These are phyloP conservation scores for Linnemannia exigua DNA, from an alignment of 192 early-diverging fungal species.

Conservation along the genomic window DNA sequence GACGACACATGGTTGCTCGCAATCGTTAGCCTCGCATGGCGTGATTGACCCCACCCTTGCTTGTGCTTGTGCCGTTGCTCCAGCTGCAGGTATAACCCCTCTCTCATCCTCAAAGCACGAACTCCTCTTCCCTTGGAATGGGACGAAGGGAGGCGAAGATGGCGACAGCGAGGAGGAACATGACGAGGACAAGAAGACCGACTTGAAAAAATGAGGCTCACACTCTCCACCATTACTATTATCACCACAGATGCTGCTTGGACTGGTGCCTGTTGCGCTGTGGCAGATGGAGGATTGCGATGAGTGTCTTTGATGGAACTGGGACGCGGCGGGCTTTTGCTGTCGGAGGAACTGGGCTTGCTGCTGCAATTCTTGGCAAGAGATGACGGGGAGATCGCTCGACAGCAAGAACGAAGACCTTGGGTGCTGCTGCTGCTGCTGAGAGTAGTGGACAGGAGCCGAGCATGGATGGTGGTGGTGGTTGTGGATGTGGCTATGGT, in stretches of 20 bases:
- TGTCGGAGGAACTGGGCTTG: slow-evolving; percentile 12
- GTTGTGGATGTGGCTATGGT: neutral
- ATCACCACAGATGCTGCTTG: neutral
- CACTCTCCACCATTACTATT: neutral
- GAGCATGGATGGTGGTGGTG: neutral
- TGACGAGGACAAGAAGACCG: neutral
- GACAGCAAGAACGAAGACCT: slow-evolving; percentile 6
- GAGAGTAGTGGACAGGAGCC: neutral
- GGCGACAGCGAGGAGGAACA: neutral
- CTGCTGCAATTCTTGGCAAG: slow-evolving; percentile 10
- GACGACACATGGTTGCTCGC: slow-evolving; percentile 33
- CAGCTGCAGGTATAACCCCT: neutral
- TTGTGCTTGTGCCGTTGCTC: neutral
- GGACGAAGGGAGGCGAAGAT: neutral
- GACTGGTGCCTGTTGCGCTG: neutral
- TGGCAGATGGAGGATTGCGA: neutral
- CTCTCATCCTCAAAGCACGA: neutral
- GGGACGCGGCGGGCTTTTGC: slow-evolving; percentile 3
- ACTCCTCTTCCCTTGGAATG: neutral
- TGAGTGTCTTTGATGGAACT: slow-evolving; percentile 2
- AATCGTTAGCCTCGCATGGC: neutral
- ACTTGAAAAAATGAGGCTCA: neutral
- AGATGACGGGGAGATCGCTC: neutral
- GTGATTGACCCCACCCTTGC: neutral
- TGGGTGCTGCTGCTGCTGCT: neutral